Evolutionary conservation across 305 asterid species (phyloP), one percentile per base, ranked within the genome.

Genomic region (Stenogyne calaminthoides): DNA sequence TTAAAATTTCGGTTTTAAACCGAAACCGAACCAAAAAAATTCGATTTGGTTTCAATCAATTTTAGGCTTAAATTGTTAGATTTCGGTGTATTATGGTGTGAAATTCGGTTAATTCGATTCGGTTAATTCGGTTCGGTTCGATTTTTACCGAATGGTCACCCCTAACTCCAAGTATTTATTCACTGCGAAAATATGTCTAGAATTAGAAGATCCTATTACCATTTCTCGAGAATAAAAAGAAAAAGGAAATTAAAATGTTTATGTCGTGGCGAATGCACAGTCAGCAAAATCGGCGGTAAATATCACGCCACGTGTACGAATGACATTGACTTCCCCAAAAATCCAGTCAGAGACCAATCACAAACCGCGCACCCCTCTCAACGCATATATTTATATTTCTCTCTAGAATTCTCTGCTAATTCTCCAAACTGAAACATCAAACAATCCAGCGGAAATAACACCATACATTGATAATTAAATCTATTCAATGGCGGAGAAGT

Each of bases 401-500:
- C 12, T 42, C 80, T 74, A 0, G 36, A 59, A 47, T 62, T 60
- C 62, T 70, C 77, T 52, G 66, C 71, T 29, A 55, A 68, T 54
- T 34, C 59, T 67, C 67, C 58, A 49, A 52, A 64, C 44, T 19
- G 56, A 56, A 47, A 64, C 44, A 4, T 36, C 36, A 47, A 15
- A 5, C 19, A 15, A 25, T 56, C 63, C 70, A 6, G 52, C 52
- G 7, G 16, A 4, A n/a, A n/a, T 5, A 56, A 8, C 44, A 39
- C 18, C 27, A 14, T 11, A 15, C 8, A 69, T 52, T 40, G 51
- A 54, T 56, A 22, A 5, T 64, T 49, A 70, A 34, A 25, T 73
- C 55, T 66, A 10, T 66, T 56, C 64, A 16, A 84, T 85, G 91
- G 87, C 92, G 2, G 94, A 77, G 80, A 88, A 86, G 77, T 78